A percentile compares a stretch with the other conserved stretches of the same genome.
phyloP scores from a whole-genome alignment of 2,329 filamentous ascomycete species.

The Nigrograna mackinnonii region DNA sequence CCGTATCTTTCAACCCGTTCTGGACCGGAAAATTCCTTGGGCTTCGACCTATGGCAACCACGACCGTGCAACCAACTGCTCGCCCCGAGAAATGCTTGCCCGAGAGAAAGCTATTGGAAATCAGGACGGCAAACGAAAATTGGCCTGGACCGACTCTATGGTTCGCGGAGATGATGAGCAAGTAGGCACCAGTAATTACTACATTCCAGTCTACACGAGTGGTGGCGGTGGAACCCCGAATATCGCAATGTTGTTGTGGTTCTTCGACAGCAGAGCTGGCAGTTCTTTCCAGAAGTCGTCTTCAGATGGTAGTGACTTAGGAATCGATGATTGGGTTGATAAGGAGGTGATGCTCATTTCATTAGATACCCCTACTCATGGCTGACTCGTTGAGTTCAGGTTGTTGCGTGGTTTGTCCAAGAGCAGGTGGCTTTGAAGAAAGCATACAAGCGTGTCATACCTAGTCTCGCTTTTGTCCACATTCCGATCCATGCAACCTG shows the following conservation, averaged over 20 bases:
- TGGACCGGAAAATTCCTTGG: slow-evolving; percentile 61
- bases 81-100: slow-evolving; percentile 22
- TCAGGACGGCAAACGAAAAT: slow-evolving; percentile 45
- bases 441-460: slow-evolving; percentile 42
- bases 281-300: slow-evolving; percentile 16
- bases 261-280: slow-evolving; percentile 61
- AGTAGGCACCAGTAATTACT: slow-evolving; percentile 55
- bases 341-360: slow-evolving; percentile 27
- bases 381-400: slow-evolving; percentile 10
- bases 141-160: slow-evolving; percentile 47
- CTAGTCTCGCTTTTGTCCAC: slow-evolving; percentile 60
- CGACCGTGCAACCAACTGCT: slow-evolving; percentile 48
- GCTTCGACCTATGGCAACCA: slow-evolving; percentile 75
- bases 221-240: slow-evolving; percentile 28
- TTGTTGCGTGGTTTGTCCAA: slow-evolving; percentile 28
- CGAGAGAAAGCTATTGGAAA: slow-evolving; percentile 30
- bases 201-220: slow-evolving; percentile 52
- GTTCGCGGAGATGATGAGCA: slow-evolving; percentile 41
- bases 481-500: slow-evolving; percentile 44
- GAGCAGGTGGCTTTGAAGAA: slow-evolving; percentile 17
- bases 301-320: slow-evolving; percentile 13
- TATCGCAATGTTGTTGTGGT: slow-evolving; percentile 65
- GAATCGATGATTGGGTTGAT: slow-evolving; percentile 20
- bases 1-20: slow-evolving; percentile 47
- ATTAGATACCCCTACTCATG: neutral